Evolutionary conservation across 306 rosid species (phyloP), one percentile per base, ranked within the genome.

Genomic region (Inga oerstediana): DNA sequence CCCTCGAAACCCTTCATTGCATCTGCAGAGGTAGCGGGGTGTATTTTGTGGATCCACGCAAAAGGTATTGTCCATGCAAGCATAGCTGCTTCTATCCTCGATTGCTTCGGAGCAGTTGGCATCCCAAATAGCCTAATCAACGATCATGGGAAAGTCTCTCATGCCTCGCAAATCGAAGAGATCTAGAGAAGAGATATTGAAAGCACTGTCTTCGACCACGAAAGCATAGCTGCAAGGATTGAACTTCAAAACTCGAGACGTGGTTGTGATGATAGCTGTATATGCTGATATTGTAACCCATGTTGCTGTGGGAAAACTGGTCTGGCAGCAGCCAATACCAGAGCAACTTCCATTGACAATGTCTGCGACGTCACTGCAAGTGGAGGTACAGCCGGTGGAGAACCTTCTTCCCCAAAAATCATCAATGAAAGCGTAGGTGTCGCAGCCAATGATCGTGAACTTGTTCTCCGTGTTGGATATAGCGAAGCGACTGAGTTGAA

Each of bases 201-300:
- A 86, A 84, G 51, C 43, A 76, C 39, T 20, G 10, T 68, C 78
- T 35, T 89, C 87, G 0, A n/a, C 83, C 3, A 82, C 44, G 59
- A 91, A 86, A 3, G 85, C 83, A 51, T 78, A 84, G 17, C 91
- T 72, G 43, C 94, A 91, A 0, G 86, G 85, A 74, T 41, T 86
- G 61, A 79, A 79, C 0, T 14, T 32, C 8, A 5, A 4, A 0
- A 76, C 82, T 0, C 0, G 0, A 0, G 70, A 3, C 30, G 39
- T 77, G 78, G 82, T 81, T 83, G 0, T 0, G 0, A 5, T 0
- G 0, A 5, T 3, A 27, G 78, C 80, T 66, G 1, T 0, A 1
- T 0, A 30, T 5, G 41, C 61, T 87, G 76, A 44, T 82, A 78
- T 4, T 85, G 85, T 10, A 74, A 32, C 78, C 65, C 30, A 17